Conservation (phyloP, 495 filamentous ascomycete species). For the Patellaria atrata region DNA sequence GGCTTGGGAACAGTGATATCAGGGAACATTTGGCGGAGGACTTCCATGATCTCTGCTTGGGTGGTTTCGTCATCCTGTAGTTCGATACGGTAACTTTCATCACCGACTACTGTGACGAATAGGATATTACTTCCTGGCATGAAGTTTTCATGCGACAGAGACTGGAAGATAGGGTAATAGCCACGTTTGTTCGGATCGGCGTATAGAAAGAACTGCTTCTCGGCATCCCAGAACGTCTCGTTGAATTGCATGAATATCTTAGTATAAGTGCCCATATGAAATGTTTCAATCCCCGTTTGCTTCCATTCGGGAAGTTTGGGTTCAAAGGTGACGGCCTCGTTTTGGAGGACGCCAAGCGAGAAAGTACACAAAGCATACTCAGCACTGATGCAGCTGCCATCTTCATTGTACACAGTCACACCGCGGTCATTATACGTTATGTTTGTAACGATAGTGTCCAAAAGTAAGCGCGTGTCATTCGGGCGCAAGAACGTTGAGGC, state of each 20-base stretch:
- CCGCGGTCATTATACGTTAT: slow-evolving; percentile 40
- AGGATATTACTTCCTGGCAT: slow-evolving; percentile 49
- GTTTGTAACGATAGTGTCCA: slow-evolving; percentile 44
- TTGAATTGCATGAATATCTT: slow-evolving; percentile 68
- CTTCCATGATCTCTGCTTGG: slow-evolving; percentile 42
- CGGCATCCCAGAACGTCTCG: slow-evolving; percentile 52
- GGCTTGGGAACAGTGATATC: slow-evolving; percentile 47
- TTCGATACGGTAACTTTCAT: slow-evolving; percentile 50
- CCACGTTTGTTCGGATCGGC: slow-evolving; percentile 48
- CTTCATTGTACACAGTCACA: slow-evolving; percentile 42
- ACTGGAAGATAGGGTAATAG: slow-evolving; percentile 60
- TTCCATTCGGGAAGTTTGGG: slow-evolving; percentile 56
- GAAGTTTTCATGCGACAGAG: slow-evolving; percentile 44
- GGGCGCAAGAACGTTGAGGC: slow-evolving; percentile 45
- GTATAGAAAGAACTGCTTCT: slow-evolving; percentile 58
- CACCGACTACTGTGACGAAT: slow-evolving; percentile 52
- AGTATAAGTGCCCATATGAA: slow-evolving; percentile 64
- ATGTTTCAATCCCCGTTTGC: slow-evolving; percentile 45
- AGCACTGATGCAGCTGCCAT: slow-evolving; percentile 46
- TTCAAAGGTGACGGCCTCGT: slow-evolving; percentile 43
- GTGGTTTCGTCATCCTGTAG: slow-evolving; percentile 46
- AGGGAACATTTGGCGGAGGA: slow-evolving; percentile 55
- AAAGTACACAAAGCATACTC: slow-evolving; percentile 45
- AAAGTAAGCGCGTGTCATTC: slow-evolving; percentile 43
- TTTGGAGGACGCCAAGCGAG: slow-evolving; percentile 56